Conservation (phyloP, 176 grass and related monocot genomes). For the Oryza australiensis region DNA sequence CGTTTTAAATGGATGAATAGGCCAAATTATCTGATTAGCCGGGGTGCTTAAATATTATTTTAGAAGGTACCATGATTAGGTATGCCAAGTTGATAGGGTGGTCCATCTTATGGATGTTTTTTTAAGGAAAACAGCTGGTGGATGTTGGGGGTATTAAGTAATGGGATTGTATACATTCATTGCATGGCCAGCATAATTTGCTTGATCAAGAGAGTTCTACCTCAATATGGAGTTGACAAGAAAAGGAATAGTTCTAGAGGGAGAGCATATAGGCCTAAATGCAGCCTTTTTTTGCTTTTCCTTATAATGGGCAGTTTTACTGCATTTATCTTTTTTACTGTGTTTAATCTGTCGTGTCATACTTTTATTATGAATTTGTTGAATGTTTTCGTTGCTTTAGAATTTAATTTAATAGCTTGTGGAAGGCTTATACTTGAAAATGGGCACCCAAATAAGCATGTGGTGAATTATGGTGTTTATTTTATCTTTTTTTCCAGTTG, state of each 20-base stretch:
- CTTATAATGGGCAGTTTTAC: slow-evolving; percentile 6
- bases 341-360: not conserved
- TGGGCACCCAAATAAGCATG: not conserved
- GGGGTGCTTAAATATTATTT: not conserved
- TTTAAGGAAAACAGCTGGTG: too few relatives aligned
- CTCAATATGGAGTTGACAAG: not conserved
- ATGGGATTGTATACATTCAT: slow-evolving; percentile 7
- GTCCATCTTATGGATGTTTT: not conserved
- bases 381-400: slow-evolving; percentile 13
- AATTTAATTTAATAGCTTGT: slow-evolving; percentile 6
- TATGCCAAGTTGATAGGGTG: slow-evolving; percentile 5
- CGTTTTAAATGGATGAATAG: too few relatives aligned
- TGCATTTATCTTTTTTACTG: not conserved
- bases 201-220: not conserved
- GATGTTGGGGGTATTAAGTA: not conserved
- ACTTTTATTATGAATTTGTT: not conserved
- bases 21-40: too few relatives aligned
- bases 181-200: not conserved
- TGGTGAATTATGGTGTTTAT: slow-evolving; percentile 36
- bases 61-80: not conserved
- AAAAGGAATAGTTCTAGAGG: not conserved
- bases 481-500: slow-evolving; percentile 51
- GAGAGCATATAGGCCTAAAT: slow-evolving; percentile 1
- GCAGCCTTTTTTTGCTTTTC: not conserved
- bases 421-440: not conserved